Conservation (phyloP, 345 rosid genomes). For the Moringa oleifera region DNA sequence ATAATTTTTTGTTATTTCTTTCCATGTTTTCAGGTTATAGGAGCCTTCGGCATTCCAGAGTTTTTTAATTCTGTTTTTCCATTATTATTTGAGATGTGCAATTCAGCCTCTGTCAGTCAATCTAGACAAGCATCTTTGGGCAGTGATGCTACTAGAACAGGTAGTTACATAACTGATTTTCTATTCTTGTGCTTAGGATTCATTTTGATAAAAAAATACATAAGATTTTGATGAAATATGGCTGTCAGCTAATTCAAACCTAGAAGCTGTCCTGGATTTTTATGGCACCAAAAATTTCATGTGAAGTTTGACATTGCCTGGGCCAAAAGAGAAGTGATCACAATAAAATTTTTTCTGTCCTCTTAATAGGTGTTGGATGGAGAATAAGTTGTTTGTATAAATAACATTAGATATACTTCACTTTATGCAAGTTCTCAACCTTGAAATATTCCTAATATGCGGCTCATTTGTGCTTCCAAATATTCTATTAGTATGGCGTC, state of each 20-base stretch:
- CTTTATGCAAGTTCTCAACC: too few species aligned
- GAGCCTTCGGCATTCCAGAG: conserved; percentile 70
- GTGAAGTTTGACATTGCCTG: too few species aligned
- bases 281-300: too few species aligned
- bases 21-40: conserved; percentile 48
- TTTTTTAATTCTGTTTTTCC: conserved; percentile 74
- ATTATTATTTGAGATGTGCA: conserved; percentile 57
- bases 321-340: too few species aligned
- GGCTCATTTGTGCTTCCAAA: neutral
- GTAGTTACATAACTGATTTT: conserved; percentile 19
- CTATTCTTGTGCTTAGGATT: too few species aligned
- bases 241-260: neutral
- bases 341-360: too few species aligned
- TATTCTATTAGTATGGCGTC: neutral
- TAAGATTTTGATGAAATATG: neutral
- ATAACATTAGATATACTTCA: too few species aligned
- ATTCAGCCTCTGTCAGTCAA: conserved; percentile 37
- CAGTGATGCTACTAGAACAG: conserved; percentile 53
- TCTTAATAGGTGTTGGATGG: too few species aligned
- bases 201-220: too few species aligned
- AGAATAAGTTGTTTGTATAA: too few species aligned
- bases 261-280: too few species aligned
- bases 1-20: too few species aligned
- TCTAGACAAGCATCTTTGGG: conserved; percentile 34
- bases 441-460: neutral